These are phyloP conservation scores for Juglanconis sp. DNA, from an alignment of 2,329 filamentous ascomycete species.

Conservation along the genomic window DNA sequence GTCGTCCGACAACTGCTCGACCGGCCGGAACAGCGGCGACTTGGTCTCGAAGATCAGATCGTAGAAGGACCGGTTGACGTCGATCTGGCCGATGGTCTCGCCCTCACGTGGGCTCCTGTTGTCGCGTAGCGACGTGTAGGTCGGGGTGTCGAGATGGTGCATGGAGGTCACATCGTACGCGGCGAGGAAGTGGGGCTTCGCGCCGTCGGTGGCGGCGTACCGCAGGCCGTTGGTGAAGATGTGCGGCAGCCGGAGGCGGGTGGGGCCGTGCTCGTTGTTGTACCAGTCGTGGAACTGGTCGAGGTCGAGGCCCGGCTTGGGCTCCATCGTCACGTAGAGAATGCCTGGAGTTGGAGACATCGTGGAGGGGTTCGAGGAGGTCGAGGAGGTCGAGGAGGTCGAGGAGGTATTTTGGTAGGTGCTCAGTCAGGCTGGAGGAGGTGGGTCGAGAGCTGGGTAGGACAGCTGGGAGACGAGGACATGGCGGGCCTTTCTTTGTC, in stretches of 20 bases:
- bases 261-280: slow-evolving; percentile 87
- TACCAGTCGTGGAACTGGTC: slow-evolving; percentile 88
- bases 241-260: slow-evolving; percentile 71
- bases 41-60: slow-evolving; percentile 60
- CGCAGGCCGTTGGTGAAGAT: slow-evolving; percentile 75
- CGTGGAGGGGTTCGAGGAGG: neutral
- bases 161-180: slow-evolving; percentile 79
- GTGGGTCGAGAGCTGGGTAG: too few relatives aligned
- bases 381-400: neutral
- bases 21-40: slow-evolving; percentile 52
- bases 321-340: slow-evolving; percentile 85
- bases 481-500: neutral
- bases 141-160: slow-evolving; percentile 63
- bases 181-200: slow-evolving; percentile 69
- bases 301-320: slow-evolving; percentile 60
- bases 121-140: slow-evolving; percentile 65
- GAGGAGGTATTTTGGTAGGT: neutral
- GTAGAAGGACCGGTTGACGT: slow-evolving; percentile 68
- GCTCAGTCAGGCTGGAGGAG: neutral
- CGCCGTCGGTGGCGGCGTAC: slow-evolving; percentile 65
- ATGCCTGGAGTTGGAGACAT: slow-evolving; percentile 54
- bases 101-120: slow-evolving; percentile 53
- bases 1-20: slow-evolving; percentile 58
- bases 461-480: neutral
- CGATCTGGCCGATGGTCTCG: slow-evolving; percentile 52